Evolutionary conservation across 148 eudicot genomes (phyloP).

Genomic region (Arctostaphylos glauca): DNA sequence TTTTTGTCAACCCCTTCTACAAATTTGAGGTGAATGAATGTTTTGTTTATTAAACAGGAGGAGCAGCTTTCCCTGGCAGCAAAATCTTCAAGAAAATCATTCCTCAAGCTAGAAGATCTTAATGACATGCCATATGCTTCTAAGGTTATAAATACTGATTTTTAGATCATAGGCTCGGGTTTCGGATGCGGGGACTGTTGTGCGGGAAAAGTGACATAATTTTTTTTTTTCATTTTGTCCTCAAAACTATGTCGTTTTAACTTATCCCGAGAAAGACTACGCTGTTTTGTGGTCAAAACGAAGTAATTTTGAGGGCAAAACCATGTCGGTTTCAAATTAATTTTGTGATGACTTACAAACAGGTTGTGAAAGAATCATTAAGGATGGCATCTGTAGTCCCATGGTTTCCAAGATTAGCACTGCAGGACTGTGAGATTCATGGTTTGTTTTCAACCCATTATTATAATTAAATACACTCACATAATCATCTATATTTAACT

Average conservation of each 20-base stretch:
- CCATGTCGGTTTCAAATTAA: background rate
- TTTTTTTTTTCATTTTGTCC: too few species aligned
- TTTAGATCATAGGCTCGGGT: slow-evolving; percentile 1
- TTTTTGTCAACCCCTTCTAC: background rate
- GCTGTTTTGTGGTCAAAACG: too few species aligned
- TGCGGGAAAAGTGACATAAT: too few species aligned
- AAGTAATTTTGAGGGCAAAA: too few species aligned
- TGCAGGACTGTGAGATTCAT: slow-evolving; percentile 36
- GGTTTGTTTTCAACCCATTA: slow-evolving; percentile 25
- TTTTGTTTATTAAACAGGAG: slow-evolving; percentile 19
- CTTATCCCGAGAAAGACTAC: too few species aligned
- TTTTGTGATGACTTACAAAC: background rate
- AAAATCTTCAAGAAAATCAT: slow-evolving; percentile 15
- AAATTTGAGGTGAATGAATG: background rate
- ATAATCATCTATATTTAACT: background rate
- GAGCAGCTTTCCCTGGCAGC: slow-evolving; percentile 29
- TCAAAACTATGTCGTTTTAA: too few species aligned
- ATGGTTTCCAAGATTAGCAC: slow-evolving; percentile 51
- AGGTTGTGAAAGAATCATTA: slow-evolving; percentile 45
- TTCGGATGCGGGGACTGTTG: background rate
- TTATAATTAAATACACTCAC: too few species aligned
- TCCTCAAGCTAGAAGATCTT: slow-evolving; percentile 32
- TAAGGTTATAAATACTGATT: slow-evolving; percentile 24
- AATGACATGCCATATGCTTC: slow-evolving; percentile 39
- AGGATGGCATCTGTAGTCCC: slow-evolving; percentile 56